Percentiles rank a stretch among this genome's conserved stretches.
Conservation (phyloP, 192 early-diverging fungal genomes). For the Backusella liffmaniae region DNA sequence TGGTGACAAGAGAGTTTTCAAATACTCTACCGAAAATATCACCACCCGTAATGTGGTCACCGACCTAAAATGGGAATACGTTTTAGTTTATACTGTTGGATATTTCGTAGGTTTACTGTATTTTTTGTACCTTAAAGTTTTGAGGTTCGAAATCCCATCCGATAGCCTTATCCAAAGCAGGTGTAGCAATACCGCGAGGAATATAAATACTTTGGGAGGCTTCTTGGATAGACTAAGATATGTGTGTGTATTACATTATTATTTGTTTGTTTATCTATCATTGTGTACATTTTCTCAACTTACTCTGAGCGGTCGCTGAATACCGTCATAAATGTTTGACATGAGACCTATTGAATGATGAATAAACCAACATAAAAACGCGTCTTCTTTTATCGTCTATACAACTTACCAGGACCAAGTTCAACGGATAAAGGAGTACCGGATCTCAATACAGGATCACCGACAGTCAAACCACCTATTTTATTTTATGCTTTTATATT, state of each 20-base stretch:
- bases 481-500: constrained; percentile 23
- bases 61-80: constrained; percentile 49
- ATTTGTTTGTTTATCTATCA: neutral
- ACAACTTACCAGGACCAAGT: constrained; percentile 89
- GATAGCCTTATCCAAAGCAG: constrained; percentile 87
- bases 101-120: neutral
- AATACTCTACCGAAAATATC: constrained; percentile 94
- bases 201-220: constrained; percentile 96
- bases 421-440: constrained; percentile 99
- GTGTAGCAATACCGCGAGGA: constrained; percentile 98
- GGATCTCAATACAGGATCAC: constrained; percentile 97
- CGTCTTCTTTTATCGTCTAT: neutral
- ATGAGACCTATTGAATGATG: constrained; percentile 51
- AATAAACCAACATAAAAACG: neutral
- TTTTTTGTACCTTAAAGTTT: constrained; percentile 71
- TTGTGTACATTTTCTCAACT: neutral
- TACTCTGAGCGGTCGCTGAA: constrained; percentile 96
- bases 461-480: constrained; percentile 93
- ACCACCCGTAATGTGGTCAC: constrained; percentile 98
- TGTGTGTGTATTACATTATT: neutral
- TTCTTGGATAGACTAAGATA: constrained; percentile 76
- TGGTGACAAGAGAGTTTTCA: constrained; percentile 92
- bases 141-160: constrained; percentile 95
- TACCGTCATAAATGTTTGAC: constrained; percentile 98
- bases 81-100: neutral